Evolutionary conservation across 2,329 filamentous ascomycete genomes (phyloP), one percentile per base, ranked within the genome.

Genomic region (Cladorrhinum sp.): DNA sequence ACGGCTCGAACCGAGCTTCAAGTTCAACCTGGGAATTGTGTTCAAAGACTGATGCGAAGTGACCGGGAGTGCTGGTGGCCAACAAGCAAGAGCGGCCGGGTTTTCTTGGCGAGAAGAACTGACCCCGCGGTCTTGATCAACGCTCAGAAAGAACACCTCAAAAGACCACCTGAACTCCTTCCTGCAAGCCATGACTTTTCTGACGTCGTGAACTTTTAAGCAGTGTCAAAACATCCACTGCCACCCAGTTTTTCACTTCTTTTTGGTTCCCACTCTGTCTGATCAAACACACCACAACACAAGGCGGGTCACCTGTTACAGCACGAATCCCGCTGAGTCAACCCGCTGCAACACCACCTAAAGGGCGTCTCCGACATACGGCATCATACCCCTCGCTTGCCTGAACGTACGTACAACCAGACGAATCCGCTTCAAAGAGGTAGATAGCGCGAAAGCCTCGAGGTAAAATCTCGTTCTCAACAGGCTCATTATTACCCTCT

Each of bases 111-210:
- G 26, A 9, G 4, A 28, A 28, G 9, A 7, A 21, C 18, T 20
- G 42, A 46, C 42, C 42, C 42, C 42, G 36, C 42, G 42, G 36
- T n/a, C 24, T 58, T 50, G 18, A 18, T 33, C 56, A 58, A 46
- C 42, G 4, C 42, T 46, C 18, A 21, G 16, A 46, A 46, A 46
- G 42, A 46, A 46, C n/a, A 20, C n/a, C 16, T 21, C n/a, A 4
- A 18, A 46, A 42, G 36, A 18, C 53, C 30, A 55, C 5, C 33
- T 54, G 26, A 54, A 28, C 26, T 28, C 26, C 26, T 5, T 20
- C 20, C 52, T 55, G 46, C 46, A 21, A n/a, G 52, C 9, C 52
- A 55, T 30, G 52, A 55, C 52, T 55, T 39, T 24, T 55, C 52
- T 55, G 52, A 55, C 52, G 52, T 55, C 52, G 52, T 55, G 28